Evolutionary conservation across 2,329 filamentous ascomycete species (phyloP), one percentile per base, ranked within the genome.

Genomic region (Fonsecaea multimorphosa): DNA sequence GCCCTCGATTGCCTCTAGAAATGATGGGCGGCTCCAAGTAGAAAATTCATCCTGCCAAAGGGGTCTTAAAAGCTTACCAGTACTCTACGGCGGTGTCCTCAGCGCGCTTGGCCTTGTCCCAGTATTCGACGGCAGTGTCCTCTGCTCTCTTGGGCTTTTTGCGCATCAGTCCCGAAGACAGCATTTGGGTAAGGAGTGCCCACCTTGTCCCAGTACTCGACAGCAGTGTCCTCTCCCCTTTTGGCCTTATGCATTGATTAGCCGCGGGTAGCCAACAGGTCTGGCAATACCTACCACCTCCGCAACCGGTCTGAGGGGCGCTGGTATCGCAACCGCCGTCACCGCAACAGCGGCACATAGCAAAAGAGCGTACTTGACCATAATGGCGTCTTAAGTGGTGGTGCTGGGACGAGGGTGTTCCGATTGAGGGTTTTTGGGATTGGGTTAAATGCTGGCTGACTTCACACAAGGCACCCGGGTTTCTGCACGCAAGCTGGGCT

Each of bases 291-390:
- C 11, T 55, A 55, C 52, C 52, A 16, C 31, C 16, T 31, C 52
- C 16, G 19, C 11, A 29, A 55, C 16, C 5, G 52, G 52, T 9
- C 52, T 55, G 24, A 49, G n/a, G n/a, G 52, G 24, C 2, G 52
- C 52, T 36, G 52, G 52, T 0, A 55, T 12, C 16, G 52, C 52
- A 19, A 55, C 31, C 11, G 32, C 52, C 29, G 52, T 55, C 27
- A 34, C 31, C 19, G 52, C 52, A 12, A 31, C n/a, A 16, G 52
- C 52, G 11, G 32, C 31, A 27, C 52, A 55, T 8, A 55, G 52
- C 52, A 55, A 55, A 19, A 55, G 32, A 55, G 52, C 52, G 52
- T 55, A 55, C 27, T 34, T 34, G 52, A 55, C 52, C 52, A 55
- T 55, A n/a, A 34, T 55, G 27, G 5, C 44, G 1, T 14, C 3